phyloP scores from a whole-genome alignment of 2,329 filamentous ascomycete species.

The Colletotrichum acutatum region DNA sequence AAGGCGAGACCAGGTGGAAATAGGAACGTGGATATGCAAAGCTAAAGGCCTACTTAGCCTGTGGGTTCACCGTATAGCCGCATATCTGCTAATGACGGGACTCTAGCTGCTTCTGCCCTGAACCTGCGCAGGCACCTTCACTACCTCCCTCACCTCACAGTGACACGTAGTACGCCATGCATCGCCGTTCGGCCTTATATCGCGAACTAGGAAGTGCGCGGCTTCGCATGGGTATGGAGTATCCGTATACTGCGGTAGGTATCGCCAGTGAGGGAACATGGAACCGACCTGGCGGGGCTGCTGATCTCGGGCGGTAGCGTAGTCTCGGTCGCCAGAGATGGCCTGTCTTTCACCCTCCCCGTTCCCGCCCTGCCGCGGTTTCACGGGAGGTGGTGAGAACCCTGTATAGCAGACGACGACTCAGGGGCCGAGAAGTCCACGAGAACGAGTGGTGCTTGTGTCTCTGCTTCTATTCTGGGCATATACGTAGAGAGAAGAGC shows the following conservation, averaged over 20 bases:
- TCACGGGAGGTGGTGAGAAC: conserved; percentile 24
- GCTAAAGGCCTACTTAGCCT: not conserved
- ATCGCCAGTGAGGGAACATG: not conserved
- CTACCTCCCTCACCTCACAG: not conserved
- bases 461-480: conserved; percentile 30
- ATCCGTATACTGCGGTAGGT: not conserved
- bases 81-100: conserved; percentile 1
- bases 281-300: not conserved
- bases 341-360: conserved; percentile 14
- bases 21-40: conserved; percentile 11
- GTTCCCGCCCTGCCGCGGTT: conserved; percentile 26
- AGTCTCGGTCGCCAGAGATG: conserved; percentile 5
- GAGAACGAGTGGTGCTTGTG: conserved; percentile 6
- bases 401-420: conserved; percentile 1
- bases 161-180: not conserved
- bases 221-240: conserved; percentile 7
- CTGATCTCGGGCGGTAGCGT: conserved; percentile 5
- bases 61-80: conserved; percentile 10
- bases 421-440: conserved; percentile 7
- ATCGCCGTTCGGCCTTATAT: not conserved
- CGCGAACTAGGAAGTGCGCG: not conserved
- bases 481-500: not conserved
- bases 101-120: not conserved
- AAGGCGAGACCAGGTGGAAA: conserved; percentile 23
- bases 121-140: not conserved